A percentile compares a stretch with the other conserved stretches of the same genome.
Evolutionary conservation across 257 asterid species (phyloP).

Genomic region (Cynanchum wilfordii): DNA sequence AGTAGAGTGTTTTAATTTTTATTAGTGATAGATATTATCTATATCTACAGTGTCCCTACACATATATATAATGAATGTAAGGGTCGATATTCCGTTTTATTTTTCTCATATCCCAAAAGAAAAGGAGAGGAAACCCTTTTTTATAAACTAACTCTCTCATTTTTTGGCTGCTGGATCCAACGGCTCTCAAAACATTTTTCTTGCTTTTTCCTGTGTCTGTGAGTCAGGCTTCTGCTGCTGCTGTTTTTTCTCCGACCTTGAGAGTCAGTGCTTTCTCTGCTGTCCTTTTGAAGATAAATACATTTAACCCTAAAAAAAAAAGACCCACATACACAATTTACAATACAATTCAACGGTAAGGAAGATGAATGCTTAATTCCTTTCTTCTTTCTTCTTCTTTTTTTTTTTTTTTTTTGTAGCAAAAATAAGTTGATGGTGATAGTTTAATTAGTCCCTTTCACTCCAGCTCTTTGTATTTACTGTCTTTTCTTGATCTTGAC

Average conservation of each 20-base stretch:
- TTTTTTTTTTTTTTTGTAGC: background rate
- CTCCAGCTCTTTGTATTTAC: slow-evolving; percentile 14
- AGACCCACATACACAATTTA: background rate
- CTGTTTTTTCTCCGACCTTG: background rate
- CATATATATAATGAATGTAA: too few species aligned
- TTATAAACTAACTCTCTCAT: background rate
- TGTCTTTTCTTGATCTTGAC: slow-evolving; percentile 20
- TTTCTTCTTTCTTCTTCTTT: too few species aligned
- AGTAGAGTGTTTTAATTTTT: too few species aligned
- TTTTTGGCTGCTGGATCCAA: background rate
- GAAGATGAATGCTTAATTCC: background rate
- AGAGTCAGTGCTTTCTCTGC: slow-evolving; percentile 5
- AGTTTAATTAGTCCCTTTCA: slow-evolving; percentile 54
- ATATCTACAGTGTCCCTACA: too few species aligned
- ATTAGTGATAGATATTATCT: too few species aligned
- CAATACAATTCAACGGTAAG: slow-evolving; percentile 3
- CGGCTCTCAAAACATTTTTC: background rate
- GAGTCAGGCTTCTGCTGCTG: background rate
- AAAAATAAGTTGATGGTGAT: slow-evolving; percentile 41
- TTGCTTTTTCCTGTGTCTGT: background rate
- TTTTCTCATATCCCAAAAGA: too few species aligned
- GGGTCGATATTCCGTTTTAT: too few species aligned
- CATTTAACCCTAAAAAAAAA: background rate
- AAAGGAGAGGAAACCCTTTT: too few species aligned
- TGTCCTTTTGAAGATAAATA: background rate